These are phyloP conservation scores for Coniophora puteana DNA, from an alignment of 1,284 basidiomycete species.

Conservation along the genomic window DNA sequence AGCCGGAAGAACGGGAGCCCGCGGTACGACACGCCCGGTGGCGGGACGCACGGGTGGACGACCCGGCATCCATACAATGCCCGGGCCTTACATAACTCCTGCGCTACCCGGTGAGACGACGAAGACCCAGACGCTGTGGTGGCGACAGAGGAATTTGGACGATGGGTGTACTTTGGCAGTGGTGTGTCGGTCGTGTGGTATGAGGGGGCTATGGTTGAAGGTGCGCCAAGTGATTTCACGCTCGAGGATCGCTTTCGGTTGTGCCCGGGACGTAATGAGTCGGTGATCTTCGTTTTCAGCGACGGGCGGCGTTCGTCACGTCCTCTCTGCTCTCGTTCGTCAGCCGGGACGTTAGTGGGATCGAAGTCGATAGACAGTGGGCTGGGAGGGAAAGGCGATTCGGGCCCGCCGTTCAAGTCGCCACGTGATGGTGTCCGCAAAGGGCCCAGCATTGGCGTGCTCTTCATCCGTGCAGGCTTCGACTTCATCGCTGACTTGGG, in stretches of 20 bases:
- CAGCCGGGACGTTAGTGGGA: constrained; percentile 23
- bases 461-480: constrained; percentile 37
- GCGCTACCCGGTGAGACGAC: constrained; percentile 22
- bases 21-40: constrained; percentile 59
- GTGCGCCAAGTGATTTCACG: constrained; percentile 30
- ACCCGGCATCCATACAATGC: constrained; percentile 62
- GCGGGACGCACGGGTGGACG: constrained; percentile 63
- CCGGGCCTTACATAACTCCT: constrained; percentile 40
- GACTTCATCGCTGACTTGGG: constrained; percentile 1
- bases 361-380: constrained; percentile 13
- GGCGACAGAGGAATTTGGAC: constrained; percentile 11
- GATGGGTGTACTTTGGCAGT: constrained; percentile 23
- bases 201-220: constrained; percentile 25
- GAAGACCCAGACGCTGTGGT: constrained; percentile 10
- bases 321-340: constrained; percentile 33
- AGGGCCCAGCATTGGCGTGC: constrained; percentile 34
- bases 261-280: constrained; percentile 35
- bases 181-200: constrained; percentile 24
- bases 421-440: constrained; percentile 28
- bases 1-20: constrained; percentile 72
- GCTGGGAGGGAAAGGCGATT: constrained; percentile 18
- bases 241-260: constrained; percentile 31
- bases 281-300: constrained; percentile 42
- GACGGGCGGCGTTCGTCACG: constrained; percentile 41
- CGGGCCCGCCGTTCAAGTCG: constrained; percentile 29